phyloP scores from a whole-genome alignment of 495 filamentous ascomycete species.

The Glarea lozoyensis region DNA sequence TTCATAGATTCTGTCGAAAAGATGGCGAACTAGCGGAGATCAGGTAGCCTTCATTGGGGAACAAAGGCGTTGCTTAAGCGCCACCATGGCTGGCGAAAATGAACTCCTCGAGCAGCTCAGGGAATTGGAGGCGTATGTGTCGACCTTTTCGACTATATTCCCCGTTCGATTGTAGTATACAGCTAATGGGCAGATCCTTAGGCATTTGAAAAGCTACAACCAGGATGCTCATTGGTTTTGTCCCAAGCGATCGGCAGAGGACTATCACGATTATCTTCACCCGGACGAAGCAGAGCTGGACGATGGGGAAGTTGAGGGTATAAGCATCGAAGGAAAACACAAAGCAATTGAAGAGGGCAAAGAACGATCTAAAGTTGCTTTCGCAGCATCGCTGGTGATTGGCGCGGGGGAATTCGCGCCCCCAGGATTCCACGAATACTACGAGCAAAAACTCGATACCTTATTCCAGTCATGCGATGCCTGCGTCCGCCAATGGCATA shows the following conservation, averaged over 20 bases:
- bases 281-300: conserved; percentile 18
- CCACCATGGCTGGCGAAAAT: conserved; percentile 15
- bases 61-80: no score
- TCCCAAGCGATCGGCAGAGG: conserved; percentile 37
- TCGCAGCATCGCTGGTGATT: conserved; percentile 16
- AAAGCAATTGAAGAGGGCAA: conserved; percentile 14
- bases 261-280: conserved; percentile 22
- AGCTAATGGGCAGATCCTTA: conserved; percentile 1
- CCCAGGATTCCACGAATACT: conserved; percentile 6
- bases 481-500: conserved; percentile 77
- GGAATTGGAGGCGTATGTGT: conserved; percentile 14
- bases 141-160: not conserved
- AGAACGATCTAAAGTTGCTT: conserved; percentile 17
- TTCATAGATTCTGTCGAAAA: no score
- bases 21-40: no score
- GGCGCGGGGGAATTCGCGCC: conserved; percentile 12
- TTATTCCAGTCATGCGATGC: conserved; percentile 62
- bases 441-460: conserved; percentile 30
- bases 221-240: conserved; percentile 40
- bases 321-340: conserved; percentile 17
- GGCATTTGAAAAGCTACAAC: conserved; percentile 26
- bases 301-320: no score
- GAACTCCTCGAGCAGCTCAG: conserved; percentile 22
- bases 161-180: no score
- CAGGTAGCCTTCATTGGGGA: no score